phyloP scores from a whole-genome alignment of 345 rosid genomes.

The Camelina sativa region DNA sequence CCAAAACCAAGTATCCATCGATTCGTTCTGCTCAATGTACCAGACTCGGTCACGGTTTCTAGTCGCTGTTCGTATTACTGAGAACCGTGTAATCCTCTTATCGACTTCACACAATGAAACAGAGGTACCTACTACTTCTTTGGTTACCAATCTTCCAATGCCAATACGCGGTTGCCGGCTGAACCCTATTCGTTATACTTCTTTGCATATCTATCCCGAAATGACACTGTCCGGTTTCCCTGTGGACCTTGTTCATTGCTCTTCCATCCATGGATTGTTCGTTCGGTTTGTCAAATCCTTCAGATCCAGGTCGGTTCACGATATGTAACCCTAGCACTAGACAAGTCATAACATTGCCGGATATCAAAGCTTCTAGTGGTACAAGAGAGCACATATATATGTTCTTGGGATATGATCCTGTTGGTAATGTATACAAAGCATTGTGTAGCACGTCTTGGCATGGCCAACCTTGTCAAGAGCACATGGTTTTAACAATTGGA shows the following conservation, averaged over 20 bases:
- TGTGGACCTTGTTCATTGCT: slow-evolving; percentile 5
- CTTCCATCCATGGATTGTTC: slow-evolving; percentile 14
- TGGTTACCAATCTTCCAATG: background rate
- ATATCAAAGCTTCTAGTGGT: background rate
- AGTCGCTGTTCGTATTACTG: background rate
- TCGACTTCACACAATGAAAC: slow-evolving; percentile 11
- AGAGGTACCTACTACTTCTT: background rate
- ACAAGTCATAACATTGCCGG: slow-evolving; percentile 8
- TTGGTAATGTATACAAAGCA: slow-evolving; percentile 17
- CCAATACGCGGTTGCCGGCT: background rate
- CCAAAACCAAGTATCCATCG: background rate
- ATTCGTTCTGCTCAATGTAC: background rate
- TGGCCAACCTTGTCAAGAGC: background rate
- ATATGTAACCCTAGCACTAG: slow-evolving; percentile 25
- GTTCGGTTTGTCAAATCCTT: background rate
- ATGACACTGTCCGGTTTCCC: background rate
- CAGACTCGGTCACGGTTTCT: background rate
- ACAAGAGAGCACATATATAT: background rate
- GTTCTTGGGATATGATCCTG: slow-evolving; percentile 25
- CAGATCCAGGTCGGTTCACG: slow-evolving; percentile 12
- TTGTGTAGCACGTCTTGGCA: background rate
- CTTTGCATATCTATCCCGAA: background rate
- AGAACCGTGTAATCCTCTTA: background rate
- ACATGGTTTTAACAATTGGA: background rate
- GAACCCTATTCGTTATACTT: background rate